phyloP scores from a whole-genome alignment of 257 asterid species.

The Ophiorrhiza pumila region DNA sequence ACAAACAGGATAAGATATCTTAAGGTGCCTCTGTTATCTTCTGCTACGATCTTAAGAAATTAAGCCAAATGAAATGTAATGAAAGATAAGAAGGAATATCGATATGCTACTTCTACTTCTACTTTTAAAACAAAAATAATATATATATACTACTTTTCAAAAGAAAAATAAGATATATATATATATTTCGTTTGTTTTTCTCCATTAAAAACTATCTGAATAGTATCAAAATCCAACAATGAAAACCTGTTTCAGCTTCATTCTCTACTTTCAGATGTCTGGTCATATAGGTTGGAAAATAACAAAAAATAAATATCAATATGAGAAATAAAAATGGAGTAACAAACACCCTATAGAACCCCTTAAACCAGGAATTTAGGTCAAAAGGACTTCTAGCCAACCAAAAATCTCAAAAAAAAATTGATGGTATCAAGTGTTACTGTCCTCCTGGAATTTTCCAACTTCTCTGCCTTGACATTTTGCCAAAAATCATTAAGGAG shows the following conservation, averaged over 20 bases:
- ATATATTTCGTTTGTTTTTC: too few relatives aligned
- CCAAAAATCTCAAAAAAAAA: background rate
- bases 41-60: background rate
- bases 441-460: background rate
- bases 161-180: background rate
- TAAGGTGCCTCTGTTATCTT: background rate
- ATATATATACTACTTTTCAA: too few relatives aligned
- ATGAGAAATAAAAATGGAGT: too few relatives aligned
- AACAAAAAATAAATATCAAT: background rate
- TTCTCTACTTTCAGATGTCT: conserved; percentile 2
- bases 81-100: background rate
- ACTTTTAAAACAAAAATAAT: too few relatives aligned
- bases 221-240: background rate
- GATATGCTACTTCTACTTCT: background rate
- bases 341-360: too few relatives aligned
- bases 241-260: background rate
- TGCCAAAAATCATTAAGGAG: background rate
- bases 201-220: background rate
- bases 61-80: background rate
- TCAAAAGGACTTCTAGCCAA: background rate
- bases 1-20: background rate
- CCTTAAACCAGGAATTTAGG: too few relatives aligned
- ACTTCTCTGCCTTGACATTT: background rate
- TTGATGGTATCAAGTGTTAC: background rate
- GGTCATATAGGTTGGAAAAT: background rate